phyloP scores from a whole-genome alignment of 441 rosid species.

The Jatropha multifida region DNA sequence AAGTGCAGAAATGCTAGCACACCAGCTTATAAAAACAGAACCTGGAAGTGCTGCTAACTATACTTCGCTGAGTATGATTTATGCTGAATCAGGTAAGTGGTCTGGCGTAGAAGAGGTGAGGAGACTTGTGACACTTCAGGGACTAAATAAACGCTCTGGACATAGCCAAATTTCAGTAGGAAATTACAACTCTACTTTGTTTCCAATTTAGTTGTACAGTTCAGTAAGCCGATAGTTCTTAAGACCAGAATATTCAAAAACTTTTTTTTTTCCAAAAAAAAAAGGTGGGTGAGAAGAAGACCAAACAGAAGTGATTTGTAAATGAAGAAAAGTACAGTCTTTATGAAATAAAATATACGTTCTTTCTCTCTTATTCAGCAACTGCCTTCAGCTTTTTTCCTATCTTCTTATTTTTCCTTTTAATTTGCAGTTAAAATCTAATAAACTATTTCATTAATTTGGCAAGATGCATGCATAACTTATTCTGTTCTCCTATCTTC shows the following conservation, averaged over 20 bases:
- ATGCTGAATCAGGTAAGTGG: slow-evolving; percentile 43
- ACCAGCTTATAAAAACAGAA: slow-evolving; percentile 38
- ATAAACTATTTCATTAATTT: no score
- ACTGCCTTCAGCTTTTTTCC: no score
- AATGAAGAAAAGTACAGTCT: neutral
- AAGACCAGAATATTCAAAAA: neutral
- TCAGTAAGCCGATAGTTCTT: neutral
- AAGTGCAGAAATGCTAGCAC: slow-evolving; percentile 33
- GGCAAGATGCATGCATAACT: no score
- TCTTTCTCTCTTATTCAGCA: neutral
- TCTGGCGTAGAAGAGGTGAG: slow-evolving; percentile 48
- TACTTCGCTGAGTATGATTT: slow-evolving; percentile 42
- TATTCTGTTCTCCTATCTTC: no score
- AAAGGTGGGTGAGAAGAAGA: neutral
- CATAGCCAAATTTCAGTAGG: slow-evolving; percentile 40
- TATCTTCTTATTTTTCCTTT: no score
- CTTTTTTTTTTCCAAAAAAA: no score
- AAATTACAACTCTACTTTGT: neutral
- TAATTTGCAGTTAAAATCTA: no score
- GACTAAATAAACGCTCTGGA: slow-evolving; percentile 42
- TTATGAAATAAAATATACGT: neutral
- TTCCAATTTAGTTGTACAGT: neutral
- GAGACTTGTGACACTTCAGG: slow-evolving; percentile 36
- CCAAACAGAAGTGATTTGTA: neutral
- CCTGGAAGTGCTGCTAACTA: slow-evolving; percentile 51